phyloP scores from a whole-genome alignment of 2,329 filamentous ascomycete genomes.

The Colletotrichum sp. region DNA sequence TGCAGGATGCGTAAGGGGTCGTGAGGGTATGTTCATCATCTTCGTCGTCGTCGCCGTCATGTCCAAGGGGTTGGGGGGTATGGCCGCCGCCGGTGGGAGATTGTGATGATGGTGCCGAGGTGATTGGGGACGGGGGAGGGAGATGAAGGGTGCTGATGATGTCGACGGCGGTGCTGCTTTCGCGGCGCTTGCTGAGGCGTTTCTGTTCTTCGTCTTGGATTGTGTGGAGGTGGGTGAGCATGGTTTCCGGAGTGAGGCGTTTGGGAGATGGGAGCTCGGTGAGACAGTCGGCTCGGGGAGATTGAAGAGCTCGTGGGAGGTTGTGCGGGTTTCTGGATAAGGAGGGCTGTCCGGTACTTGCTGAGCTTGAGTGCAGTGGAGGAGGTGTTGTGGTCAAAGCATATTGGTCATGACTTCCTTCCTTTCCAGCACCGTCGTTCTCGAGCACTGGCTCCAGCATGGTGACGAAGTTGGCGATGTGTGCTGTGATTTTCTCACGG shows the following conservation, averaged over 20 bases:
- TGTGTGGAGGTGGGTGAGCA: not conserved
- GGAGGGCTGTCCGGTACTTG: not conserved
- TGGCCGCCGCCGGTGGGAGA: not conserved
- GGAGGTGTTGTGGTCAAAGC: not conserved
- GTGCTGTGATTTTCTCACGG: rapidly evolving
- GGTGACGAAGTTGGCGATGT: not conserved
- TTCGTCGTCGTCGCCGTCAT: not conserved
- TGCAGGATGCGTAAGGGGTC: not conserved
- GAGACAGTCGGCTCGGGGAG: not conserved
- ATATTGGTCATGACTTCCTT: not conserved
- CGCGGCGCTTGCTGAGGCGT: not conserved
- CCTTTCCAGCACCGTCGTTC: not conserved
- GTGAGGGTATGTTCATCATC: not conserved
- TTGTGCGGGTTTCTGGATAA: not conserved
- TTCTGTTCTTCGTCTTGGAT: not conserved
- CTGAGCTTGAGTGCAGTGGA: not conserved
- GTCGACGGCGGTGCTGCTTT: not conserved
- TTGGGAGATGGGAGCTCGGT: not conserved
- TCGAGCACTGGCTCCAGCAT: not conserved
- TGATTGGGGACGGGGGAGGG: not conserved
- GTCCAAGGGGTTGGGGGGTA: not conserved
- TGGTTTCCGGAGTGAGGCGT: not conserved
- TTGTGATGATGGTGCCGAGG: not conserved
- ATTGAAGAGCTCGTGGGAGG: not conserved
- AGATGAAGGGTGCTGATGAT: not conserved